Base-by-base conservation (phyloP, 257 asterid genomes). In the Ligustrum vulgare region DNA sequence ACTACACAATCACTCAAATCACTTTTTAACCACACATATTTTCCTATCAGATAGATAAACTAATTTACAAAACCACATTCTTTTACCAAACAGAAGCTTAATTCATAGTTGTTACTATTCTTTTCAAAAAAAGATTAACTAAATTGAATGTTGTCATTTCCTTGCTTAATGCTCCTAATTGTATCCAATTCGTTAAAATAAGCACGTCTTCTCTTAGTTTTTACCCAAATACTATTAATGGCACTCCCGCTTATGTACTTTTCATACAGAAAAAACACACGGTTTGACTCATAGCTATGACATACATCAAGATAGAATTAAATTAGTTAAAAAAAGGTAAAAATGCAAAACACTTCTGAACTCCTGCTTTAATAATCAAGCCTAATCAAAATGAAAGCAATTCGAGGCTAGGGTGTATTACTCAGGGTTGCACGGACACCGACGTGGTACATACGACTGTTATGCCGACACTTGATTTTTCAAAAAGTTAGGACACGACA, bases 161-260 rank as follows among this genome's bases (percentile, higher is more conserved):
- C 25, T 51, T 51, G 6, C 22, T 18, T 51, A 51, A 18, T 51
- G 25, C n/a, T 18, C 62, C 25, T 51, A 18, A 18, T n/a, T 9
- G 6, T 51, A 5, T 18, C 62, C 8, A 16, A 9, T 18, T 51
- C 18, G 22, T 25, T n/a, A 51, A n/a, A n/a, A 51, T 51, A 16
- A 51, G 62, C 25, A 51, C 25, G 16, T 49, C 60, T 45, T 13
- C 54, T 34, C 51, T 7, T 67, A n/a, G 20, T 33, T 67, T 51
- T 67, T 67, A 67, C 70, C 8, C 12, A 49, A 60, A 58, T 73
- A 73, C 22, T 18, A 12, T 72, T 72, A 12, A 39, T 8, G 34
- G 54, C 28, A 36, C 6, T n/a, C 60, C 13, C 11, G 25, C 34
- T 8, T 12, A 3, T 31, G n/a, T 51, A n/a, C 62, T 49, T 25